These are phyloP conservation scores for Kalaharituber pfeilii DNA, from an alignment of 2,329 filamentous ascomycete genomes.

Conservation along the genomic window DNA sequence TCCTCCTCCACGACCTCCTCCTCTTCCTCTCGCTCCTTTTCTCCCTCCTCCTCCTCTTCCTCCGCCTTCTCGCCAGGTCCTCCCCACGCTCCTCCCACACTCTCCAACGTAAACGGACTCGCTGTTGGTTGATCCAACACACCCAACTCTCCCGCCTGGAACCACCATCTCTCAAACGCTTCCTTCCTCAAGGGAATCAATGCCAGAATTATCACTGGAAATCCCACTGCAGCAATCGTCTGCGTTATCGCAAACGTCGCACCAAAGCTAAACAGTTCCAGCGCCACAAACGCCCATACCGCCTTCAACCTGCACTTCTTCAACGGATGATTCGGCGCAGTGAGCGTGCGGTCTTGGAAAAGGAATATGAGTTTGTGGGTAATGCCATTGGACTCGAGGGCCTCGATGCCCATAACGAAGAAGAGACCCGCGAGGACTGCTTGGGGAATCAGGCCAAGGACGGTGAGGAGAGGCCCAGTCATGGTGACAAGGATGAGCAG, in stretches of 20 bases:
- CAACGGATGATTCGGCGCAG: slow-evolving; percentile 41
- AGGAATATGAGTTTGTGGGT: slow-evolving; percentile 58
- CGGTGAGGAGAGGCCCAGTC: slow-evolving; percentile 54
- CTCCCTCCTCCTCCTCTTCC: slow-evolving; percentile 7
- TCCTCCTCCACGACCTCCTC: too few species aligned
- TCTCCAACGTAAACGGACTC: slow-evolving; percentile 58
- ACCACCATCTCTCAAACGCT: slow-evolving; percentile 32
- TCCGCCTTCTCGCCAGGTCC: slow-evolving; percentile 8
- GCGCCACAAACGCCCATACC: slow-evolving; percentile 53
- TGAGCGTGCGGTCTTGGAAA: slow-evolving; percentile 45
- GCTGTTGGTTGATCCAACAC: slow-evolving; percentile 57
- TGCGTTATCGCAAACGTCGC: slow-evolving; percentile 71
- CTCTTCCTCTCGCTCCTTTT: too few species aligned
- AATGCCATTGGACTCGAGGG: slow-evolving; percentile 59
- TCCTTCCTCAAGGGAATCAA: slow-evolving; percentile 38
- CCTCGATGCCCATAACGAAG: slow-evolving; percentile 71
- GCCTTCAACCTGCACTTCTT: slow-evolving; percentile 42
- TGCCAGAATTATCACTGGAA: slow-evolving; percentile 40
- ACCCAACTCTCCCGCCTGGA: slow-evolving; percentile 39
- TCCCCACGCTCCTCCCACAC: slow-evolving; percentile 47
- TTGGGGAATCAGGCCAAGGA: slow-evolving; percentile 61
- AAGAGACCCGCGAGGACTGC: slow-evolving; percentile 65
- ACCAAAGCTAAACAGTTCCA: slow-evolving; percentile 57
- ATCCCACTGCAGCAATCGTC: slow-evolving; percentile 61
- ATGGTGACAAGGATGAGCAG: slow-evolving; percentile 64